Conservation (phyloP, 805 yeast species). For the Cyberlindnera americana region DNA sequence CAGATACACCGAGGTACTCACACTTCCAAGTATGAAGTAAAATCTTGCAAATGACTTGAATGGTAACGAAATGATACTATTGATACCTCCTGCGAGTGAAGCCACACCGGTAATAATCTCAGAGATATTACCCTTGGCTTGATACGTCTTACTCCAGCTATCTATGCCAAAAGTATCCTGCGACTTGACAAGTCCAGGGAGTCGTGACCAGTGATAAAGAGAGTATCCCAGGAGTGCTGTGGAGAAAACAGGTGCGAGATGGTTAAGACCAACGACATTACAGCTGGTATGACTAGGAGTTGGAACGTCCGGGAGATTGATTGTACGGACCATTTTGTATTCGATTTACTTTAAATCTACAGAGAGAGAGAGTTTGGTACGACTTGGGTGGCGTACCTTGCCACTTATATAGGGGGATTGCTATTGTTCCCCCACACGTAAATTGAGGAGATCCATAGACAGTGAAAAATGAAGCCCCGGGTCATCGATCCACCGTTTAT, state of each 20-base stretch:
- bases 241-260: slow-evolving; percentile 18
- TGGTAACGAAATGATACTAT: slow-evolving; percentile 14
- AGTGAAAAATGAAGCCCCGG: too few species aligned
- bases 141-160: slow-evolving; percentile 17
- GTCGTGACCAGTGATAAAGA: slow-evolving; percentile 18
- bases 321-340: slow-evolving; percentile 7
- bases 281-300: too few species aligned
- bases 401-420: not conserved
- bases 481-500: too few species aligned
- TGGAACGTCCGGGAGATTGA: slow-evolving; percentile 10
- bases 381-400: not conserved
- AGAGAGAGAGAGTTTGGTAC: not conserved
- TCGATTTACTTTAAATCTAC: not conserved
- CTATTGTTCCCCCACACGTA: not conserved
- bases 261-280: slow-evolving; percentile 14
- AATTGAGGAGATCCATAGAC: not conserved
- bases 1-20: slow-evolving; percentile 13
- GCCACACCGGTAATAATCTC: slow-evolving; percentile 12
- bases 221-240: slow-evolving; percentile 16
- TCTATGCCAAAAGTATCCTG: too few species aligned
- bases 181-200: too few species aligned
- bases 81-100: slow-evolving; percentile 16
- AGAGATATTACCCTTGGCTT: slow-evolving; percentile 8
- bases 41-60: slow-evolving; percentile 16
- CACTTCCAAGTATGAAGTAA: slow-evolving; percentile 19